Percentiles rank a stretch among this genome's conserved stretches.
These are phyloP conservation scores for Malassezia dermatis DNA, from an alignment of 1,284 basidiomycete genomes.

Conservation along the genomic window DNA sequence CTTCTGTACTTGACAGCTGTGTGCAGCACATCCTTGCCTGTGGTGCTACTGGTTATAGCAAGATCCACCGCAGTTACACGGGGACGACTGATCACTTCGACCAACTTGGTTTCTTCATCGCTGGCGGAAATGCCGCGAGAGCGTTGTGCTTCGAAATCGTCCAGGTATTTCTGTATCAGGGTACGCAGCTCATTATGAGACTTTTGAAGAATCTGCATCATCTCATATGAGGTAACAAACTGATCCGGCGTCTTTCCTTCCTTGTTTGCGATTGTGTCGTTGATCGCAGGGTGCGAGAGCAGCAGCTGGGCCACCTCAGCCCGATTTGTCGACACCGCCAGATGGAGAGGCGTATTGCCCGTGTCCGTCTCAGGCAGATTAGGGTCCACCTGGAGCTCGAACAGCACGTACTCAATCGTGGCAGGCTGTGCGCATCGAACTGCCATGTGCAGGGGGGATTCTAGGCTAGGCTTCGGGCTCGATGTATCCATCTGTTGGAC, in stretches of 20 bases:
- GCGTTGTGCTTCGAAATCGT: conserved; percentile 42
- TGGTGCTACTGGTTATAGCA: conserved; percentile 21
- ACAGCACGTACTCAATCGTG: conserved; percentile 58
- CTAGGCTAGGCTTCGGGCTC: conserved; percentile 23
- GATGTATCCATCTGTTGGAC: conserved; percentile 33
- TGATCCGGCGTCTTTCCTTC: conserved; percentile 65
- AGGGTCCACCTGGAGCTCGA: conserved; percentile 56
- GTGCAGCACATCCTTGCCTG: conserved; percentile 68
- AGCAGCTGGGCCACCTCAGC: conserved; percentile 57
- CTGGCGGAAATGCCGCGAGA: conserved; percentile 47
- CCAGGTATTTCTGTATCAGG: conserved; percentile 62
- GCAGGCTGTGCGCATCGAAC: conserved; percentile 62
- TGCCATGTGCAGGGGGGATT: conserved; percentile 64
- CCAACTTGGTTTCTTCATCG: conserved; percentile 59
- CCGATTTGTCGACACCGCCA: conserved; percentile 71
- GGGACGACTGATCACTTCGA: conserved; percentile 26
- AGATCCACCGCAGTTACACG: conserved; percentile 34
- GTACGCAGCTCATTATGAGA: conserved; percentile 69
- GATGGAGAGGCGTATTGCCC: conserved; percentile 72
- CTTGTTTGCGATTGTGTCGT: conserved; percentile 67
- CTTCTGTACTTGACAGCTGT: conserved; percentile 77
- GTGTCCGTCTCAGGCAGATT: conserved; percentile 39
- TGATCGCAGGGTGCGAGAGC: conserved; percentile 57
- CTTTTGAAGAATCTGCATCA: conserved; percentile 68
- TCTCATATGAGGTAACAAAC: conserved; percentile 57